Base-by-base conservation (phyloP, 2,329 filamentous ascomycete genomes). In the Nigrospora oryzae region DNA sequence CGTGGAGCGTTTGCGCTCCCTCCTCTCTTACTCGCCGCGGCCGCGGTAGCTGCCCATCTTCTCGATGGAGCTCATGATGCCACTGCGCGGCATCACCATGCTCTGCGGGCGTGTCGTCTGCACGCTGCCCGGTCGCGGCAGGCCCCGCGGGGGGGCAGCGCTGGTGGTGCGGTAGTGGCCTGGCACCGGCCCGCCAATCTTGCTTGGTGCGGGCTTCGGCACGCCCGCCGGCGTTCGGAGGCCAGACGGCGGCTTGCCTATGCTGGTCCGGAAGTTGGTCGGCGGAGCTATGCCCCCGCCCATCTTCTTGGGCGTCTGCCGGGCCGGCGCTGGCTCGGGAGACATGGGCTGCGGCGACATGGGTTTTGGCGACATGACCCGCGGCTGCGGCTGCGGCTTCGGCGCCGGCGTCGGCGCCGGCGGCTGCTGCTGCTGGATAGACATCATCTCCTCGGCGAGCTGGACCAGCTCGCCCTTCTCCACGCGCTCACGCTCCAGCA, bases 61-160 rank as follows among this genome's bases (percentile, higher is more conserved):
- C 71, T 94, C 88, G 61, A 94, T 93, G 15, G 85, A 89, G 55
- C 76, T 85, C 83, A 94, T 83, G 57, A 93, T 84, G 46, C 84
- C 81, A 58, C 84, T 87, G 56, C 86, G 64, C 50, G 62, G 57
- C 10, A 67, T 66, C 49, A 67, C 52, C 33, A 69, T 70, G 50
- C 39, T 41, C 11, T 33, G 23, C 23, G 23, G 23, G 5, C 23
- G 23, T 7, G 23, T 10, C 23, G 23, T 28, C 23, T 28, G 23
- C 23, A 28, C 23, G 33, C 69, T 74, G 48, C 71, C 70, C 13
- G 74, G 75, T 49, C 75, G 65, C 35, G 73, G 69, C 43, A 77
- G 55, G 10, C 68, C 71, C 35, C 66, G 67, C 4, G 57, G 58
- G 31, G 56, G 50, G 14, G 59, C 60, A 36, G 51, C 63, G 46